Evolutionary conservation across 129 eudicot genomes (phyloP).

Genomic region (Erigeron canadensis): DNA sequence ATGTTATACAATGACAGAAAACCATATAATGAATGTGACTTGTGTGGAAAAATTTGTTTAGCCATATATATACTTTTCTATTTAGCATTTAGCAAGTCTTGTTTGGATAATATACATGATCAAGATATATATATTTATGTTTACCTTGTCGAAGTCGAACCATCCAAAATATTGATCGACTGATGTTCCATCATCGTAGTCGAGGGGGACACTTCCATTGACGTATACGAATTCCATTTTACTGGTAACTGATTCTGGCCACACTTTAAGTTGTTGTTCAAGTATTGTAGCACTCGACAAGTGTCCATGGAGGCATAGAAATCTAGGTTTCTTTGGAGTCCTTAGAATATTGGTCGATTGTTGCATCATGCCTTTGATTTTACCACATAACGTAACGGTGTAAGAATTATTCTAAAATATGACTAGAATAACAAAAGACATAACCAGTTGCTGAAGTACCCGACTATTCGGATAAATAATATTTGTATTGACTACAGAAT

Average conservation of each 20-base stretch:
- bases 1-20: background rate
- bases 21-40: too few relatives aligned
- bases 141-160: background rate
- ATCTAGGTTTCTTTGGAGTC: slow-evolving; percentile 16
- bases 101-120: too few relatives aligned
- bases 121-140: background rate
- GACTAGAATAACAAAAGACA: too few relatives aligned
- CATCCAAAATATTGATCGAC: background rate
- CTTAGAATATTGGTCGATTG: background rate
- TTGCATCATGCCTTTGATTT: background rate
- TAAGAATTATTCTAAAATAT: too few relatives aligned
- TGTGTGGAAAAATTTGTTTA: too few relatives aligned
- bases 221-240: background rate
- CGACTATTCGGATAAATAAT: too few relatives aligned
- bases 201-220: background rate
- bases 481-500: too few relatives aligned
- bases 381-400: background rate
- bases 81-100: too few relatives aligned
- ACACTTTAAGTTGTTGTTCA: background rate
- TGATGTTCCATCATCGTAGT: background rate
- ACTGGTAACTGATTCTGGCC: background rate
- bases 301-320: slow-evolving; percentile 18
- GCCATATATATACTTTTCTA: too few relatives aligned
- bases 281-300: background rate
- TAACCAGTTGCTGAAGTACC: too few relatives aligned